A percentile compares a stretch with the other conserved stretches of the same genome.
These are phyloP conservation scores for Phytophthora brassicae DNA, from an alignment of 352 stramenopile species.

Conservation along the genomic window DNA sequence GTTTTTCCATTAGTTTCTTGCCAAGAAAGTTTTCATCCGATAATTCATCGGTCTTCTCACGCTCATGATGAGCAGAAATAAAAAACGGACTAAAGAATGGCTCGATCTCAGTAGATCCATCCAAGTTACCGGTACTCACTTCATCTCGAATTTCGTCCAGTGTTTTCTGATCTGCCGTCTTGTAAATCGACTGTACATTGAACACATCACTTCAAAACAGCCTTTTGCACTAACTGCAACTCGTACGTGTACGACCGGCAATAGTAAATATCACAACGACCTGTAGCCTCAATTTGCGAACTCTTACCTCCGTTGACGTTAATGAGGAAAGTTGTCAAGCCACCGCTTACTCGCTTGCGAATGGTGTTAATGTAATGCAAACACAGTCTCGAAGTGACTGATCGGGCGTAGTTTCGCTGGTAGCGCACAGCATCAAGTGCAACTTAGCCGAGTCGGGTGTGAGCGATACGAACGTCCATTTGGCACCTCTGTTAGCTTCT, in stretches of 20 bases:
- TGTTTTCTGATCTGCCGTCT: conserved; percentile 37
- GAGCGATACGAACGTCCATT: conserved; percentile 23
- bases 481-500: neutral
- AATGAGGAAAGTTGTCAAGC: conserved; percentile 34
- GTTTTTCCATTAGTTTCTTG: too few relatives aligned
- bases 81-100: neutral
- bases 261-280: conserved; percentile 50
- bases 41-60: too few relatives aligned
- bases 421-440: conserved; percentile 47
- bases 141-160: conserved; percentile 18
- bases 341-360: conserved; percentile 25
- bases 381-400: too few relatives aligned
- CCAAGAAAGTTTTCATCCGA: too few relatives aligned
- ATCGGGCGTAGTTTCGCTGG: conserved; percentile 39
- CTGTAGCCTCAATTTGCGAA: conserved; percentile 25
- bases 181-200: conserved; percentile 47
- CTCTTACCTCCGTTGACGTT: conserved; percentile 41
- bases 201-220: conserved; percentile 24
- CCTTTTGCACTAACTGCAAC: conserved; percentile 43
- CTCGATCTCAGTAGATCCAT: conserved; percentile 14
- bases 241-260: conserved; percentile 50
- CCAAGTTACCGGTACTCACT: conserved; percentile 36
- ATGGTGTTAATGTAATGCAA: conserved; percentile 33
- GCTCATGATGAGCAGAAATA: neutral
- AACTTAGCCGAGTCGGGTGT: conserved; percentile 18